Evolutionary conservation across 495 filamentous ascomycete species (phyloP).

Genomic region (Tuber borchii): DNA sequence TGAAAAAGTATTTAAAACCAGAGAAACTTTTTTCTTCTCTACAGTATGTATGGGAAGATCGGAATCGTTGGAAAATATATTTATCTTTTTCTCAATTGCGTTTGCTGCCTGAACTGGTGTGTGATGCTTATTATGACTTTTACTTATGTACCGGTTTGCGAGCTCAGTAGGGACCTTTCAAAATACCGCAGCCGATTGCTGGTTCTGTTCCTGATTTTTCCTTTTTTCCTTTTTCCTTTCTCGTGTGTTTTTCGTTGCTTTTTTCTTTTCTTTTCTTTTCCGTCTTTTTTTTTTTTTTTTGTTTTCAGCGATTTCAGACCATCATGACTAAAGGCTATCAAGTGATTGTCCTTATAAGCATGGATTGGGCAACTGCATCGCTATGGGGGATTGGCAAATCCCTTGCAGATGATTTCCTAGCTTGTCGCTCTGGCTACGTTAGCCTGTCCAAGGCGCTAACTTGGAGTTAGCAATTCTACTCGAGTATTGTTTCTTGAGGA

Average conservation of each 20-base stretch:
- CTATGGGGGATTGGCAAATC: neutral
- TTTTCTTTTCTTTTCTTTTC: neutral
- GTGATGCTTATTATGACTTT: neutral
- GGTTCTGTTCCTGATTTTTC: neutral
- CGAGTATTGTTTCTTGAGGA: neutral
- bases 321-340: neutral
- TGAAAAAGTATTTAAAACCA: neutral
- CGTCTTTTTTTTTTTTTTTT: neutral
- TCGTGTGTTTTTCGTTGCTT: neutral
- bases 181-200: conserved; percentile 3
- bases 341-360: neutral
- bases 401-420: neutral
- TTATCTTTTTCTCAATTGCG: neutral
- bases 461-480: neutral
- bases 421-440: neutral
- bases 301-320: neutral
- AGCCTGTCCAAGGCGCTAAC: neutral
- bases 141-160: neutral
- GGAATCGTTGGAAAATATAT: neutral
- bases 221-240: neutral
- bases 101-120: neutral
- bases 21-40: too few relatives aligned
- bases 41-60: neutral
- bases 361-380: neutral
- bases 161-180: neutral